phyloP scores from a whole-genome alignment of 2,329 filamentous ascomycete genomes.

The Talaromyces albobiverticillius region DNA sequence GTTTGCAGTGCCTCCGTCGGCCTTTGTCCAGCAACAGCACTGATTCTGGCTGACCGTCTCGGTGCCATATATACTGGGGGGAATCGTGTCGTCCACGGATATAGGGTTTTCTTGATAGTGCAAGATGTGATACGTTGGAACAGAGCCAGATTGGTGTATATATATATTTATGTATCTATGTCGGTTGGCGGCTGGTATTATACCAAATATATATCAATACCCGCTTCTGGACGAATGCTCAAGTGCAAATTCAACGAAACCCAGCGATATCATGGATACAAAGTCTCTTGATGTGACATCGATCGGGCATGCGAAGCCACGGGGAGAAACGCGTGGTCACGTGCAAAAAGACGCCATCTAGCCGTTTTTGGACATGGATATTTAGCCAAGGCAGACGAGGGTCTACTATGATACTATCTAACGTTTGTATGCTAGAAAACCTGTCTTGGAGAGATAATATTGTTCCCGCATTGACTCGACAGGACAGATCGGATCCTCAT shows the following conservation, averaged over 20 bases:
- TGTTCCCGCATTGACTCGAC: too few species aligned
- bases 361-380: slow-evolving; percentile 4
- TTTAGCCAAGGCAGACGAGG: background rate
- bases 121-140: background rate
- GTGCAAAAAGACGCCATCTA: slow-evolving; percentile 10
- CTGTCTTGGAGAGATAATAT: too few species aligned
- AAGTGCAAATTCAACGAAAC: too few species aligned
- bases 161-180: background rate
- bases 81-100: background rate
- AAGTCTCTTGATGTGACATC: slow-evolving; percentile 1
- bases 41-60: slow-evolving; percentile 51
- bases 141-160: background rate
- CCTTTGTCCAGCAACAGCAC: slow-evolving; percentile 25
- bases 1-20: slow-evolving; percentile 11
- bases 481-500: too few species aligned
- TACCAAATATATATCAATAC: background rate
- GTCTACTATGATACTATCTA: too few species aligned
- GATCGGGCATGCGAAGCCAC: background rate
- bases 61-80: slow-evolving; percentile 44
- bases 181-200: too few species aligned
- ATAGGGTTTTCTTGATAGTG: background rate
- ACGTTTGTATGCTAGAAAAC: background rate
- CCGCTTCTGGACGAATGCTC: background rate
- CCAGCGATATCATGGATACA: too few species aligned
- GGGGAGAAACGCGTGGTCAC: slow-evolving; percentile 14